Evolutionary conservation across 805 yeast genomes (phyloP).

Genomic region (Candida suzukii): DNA sequence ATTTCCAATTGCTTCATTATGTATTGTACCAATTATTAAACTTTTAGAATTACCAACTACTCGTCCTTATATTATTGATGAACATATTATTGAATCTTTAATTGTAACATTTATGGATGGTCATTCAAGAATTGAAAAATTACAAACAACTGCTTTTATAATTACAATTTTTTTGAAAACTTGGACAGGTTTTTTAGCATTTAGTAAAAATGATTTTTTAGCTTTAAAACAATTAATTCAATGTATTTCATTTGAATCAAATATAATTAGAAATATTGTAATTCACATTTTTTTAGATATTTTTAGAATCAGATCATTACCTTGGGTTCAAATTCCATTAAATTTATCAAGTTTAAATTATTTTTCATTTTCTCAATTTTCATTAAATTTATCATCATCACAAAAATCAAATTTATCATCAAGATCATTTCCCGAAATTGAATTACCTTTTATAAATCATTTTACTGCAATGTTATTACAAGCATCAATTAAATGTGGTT

Average conservation of each 20-base stretch:
- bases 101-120: conserved; percentile 68
- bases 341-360: conserved; percentile 1
- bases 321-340: conserved; percentile 32
- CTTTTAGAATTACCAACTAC: conserved; percentile 53
- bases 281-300: conserved; percentile 68
- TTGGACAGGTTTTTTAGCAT: conserved; percentile 70
- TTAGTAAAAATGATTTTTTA: conserved; percentile 48
- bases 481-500: conserved; percentile 47
- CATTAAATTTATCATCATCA: not conserved
- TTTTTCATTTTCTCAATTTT: not conserved
- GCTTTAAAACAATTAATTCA: conserved; percentile 51
- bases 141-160: conserved; percentile 55
- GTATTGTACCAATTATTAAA: conserved; percentile 41
- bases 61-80: conserved; percentile 47
- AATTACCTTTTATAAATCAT: conserved; percentile 47
- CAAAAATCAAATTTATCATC: conserved; percentile 7
- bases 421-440: conserved; percentile 29
- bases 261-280: conserved; percentile 50
- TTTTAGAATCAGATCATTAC: conserved; percentile 50
- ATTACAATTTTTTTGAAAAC: conserved; percentile 56
- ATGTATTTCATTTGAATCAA: conserved; percentile 55
- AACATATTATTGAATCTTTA: conserved; percentile 54
- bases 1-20: conserved; percentile 33
- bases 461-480: conserved; percentile 55
- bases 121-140: conserved; percentile 39